These are phyloP conservation scores for Phytophthora sp. DNA, from an alignment of 352 stramenopile genomes.

Conservation along the genomic window DNA sequence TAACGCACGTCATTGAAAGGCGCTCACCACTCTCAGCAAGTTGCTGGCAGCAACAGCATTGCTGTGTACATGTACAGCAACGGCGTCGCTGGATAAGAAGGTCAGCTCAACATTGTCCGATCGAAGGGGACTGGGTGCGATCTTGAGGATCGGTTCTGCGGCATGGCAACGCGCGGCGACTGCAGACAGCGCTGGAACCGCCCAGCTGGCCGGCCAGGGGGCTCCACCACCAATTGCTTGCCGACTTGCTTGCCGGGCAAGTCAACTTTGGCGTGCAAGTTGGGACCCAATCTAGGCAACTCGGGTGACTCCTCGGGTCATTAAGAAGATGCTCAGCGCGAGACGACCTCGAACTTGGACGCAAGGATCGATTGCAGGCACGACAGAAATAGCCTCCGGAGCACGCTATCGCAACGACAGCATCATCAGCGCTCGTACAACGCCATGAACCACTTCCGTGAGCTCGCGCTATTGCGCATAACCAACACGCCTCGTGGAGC, in stretches of 20 bases:
- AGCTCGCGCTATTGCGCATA: slow-evolving; percentile 1
- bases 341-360: neutral
- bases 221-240: too few species aligned
- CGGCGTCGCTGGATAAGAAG: slow-evolving; percentile 4
- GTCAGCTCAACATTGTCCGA: slow-evolving; percentile 39
- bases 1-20: slow-evolving; percentile 41
- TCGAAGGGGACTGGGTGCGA: slow-evolving; percentile 15
- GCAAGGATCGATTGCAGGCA: slow-evolving; percentile 11
- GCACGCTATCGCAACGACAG: neutral
- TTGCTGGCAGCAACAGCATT: too few species aligned
- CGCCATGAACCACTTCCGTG: slow-evolving; percentile 17
- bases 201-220: too few species aligned
- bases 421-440: neutral
- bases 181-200: too few species aligned
- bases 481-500: neutral
- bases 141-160: slow-evolving; percentile 22
- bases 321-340: neutral
- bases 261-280: too few species aligned
- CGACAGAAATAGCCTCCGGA: neutral
- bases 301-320: slow-evolving; percentile 1
- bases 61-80: too few species aligned
- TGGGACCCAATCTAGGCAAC: too few species aligned
- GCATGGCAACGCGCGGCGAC: too few species aligned
- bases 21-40: neutral
- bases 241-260: neutral